Evolutionary conservation across 1,284 basidiomycete species (phyloP).

Genomic region (Ustilago nuda): DNA sequence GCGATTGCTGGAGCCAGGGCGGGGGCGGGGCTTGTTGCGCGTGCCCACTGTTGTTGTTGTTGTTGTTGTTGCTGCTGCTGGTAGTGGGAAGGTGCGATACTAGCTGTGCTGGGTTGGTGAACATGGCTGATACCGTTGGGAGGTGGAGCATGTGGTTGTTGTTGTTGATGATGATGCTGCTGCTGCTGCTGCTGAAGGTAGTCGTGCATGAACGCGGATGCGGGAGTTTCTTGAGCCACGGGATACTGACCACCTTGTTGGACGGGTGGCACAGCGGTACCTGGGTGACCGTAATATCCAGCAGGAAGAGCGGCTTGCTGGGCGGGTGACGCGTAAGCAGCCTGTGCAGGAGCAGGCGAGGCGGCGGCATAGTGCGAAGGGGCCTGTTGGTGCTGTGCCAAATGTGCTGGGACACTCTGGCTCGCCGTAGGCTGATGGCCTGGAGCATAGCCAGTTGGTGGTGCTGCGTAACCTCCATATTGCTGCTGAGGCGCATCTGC

Average conservation of each 20-base stretch:
- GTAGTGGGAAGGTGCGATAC: slow-evolving; percentile 29
- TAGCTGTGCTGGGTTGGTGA: slow-evolving; percentile 31
- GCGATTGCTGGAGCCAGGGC: slow-evolving; percentile 49
- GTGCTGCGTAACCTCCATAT: slow-evolving; percentile 29
- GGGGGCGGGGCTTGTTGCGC: slow-evolving; percentile 36
- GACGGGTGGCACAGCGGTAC: slow-evolving; percentile 41
- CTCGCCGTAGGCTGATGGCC: slow-evolving; percentile 28
- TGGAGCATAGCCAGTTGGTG: slow-evolving; percentile 21
- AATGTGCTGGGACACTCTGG: slow-evolving; percentile 45
- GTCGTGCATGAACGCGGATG: slow-evolving; percentile 67
- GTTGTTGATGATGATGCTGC: slow-evolving; percentile 10
- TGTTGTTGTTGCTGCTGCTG: slow-evolving; percentile 32
- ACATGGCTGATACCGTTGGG: slow-evolving; percentile 46
- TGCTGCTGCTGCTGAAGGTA: slow-evolving; percentile 63
- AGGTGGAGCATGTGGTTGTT: slow-evolving; percentile 10
- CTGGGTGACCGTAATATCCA: slow-evolving; percentile 38
- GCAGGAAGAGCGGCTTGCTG: slow-evolving; percentile 30
- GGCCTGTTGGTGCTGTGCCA: slow-evolving; percentile 33
- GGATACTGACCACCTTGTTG: slow-evolving; percentile 53
- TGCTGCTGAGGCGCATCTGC: slow-evolving; percentile 32
- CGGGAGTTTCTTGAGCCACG: slow-evolving; percentile 52
- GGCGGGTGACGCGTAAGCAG: slow-evolving; percentile 16
- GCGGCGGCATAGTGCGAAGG: slow-evolving; percentile 23
- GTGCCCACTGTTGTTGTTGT: slow-evolving; percentile 42
- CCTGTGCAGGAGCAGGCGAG: slow-evolving; percentile 29